phyloP scores from a whole-genome alignment of 192 early-diverging fungal species.

The Chytriomyces sp. region DNA sequence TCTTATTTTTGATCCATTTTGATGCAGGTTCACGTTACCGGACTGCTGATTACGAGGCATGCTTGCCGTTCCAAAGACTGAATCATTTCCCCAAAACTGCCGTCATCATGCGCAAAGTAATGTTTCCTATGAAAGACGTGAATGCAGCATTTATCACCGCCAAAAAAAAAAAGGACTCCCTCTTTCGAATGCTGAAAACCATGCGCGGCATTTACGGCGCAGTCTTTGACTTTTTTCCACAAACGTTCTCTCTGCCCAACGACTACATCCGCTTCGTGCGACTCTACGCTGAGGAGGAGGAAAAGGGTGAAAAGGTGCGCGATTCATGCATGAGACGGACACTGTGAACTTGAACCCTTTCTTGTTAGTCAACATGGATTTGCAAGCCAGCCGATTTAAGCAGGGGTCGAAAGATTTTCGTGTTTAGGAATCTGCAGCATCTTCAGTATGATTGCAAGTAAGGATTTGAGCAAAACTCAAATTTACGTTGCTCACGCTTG shows the following conservation, averaged over 20 bases:
- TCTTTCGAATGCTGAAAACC: conserved; percentile 50
- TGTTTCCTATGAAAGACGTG: background rate
- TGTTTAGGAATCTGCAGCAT: conserved; percentile 51
- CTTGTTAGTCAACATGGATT: conserved; percentile 45
- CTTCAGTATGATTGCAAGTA: conserved; percentile 56
- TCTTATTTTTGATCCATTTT: too few species aligned
- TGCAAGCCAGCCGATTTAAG: conserved; percentile 59
- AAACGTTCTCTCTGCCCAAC: conserved; percentile 51
- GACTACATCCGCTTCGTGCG: conserved; percentile 54
- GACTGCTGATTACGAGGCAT: too few species aligned
- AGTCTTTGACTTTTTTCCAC: conserved; percentile 52
- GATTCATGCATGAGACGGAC: background rate
- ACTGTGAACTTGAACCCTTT: background rate
- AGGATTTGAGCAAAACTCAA: conserved; percentile 14
- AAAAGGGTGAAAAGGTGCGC: conserved; percentile 33
- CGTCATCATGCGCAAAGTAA: conserved; percentile 46
- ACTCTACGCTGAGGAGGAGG: conserved; percentile 45
- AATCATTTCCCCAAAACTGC: conserved; percentile 59
- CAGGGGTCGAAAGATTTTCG: conserved; percentile 53
- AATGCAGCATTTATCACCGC: conserved; percentile 14
- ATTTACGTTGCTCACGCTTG: background rate
- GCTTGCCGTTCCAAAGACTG: too few species aligned
- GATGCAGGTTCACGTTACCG: too few species aligned
- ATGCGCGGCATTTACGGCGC: conserved; percentile 52
- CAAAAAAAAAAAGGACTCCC: conserved; percentile 36